Evolutionary conservation across 331 rosid genomes (phyloP).

Genomic region (Prunus yedoensis): DNA sequence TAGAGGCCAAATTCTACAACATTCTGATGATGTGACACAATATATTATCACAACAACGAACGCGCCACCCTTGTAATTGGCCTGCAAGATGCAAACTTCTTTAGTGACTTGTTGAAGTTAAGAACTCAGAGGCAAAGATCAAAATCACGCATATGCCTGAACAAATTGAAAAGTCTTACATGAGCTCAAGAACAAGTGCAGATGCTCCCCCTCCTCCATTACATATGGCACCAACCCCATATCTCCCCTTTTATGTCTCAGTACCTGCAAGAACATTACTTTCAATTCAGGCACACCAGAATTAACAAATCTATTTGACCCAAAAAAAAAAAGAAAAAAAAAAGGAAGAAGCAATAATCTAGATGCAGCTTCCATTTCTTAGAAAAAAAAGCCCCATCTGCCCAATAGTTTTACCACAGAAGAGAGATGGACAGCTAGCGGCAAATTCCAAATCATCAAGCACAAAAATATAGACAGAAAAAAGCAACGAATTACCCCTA

Average conservation of each 20-base stretch:
- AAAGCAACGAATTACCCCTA: constrained; percentile 62
- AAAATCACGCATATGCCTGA: constrained; percentile 2
- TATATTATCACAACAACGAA: constrained; percentile 43
- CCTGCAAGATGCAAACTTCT: constrained; percentile 55
- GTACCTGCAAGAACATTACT: constrained; percentile 55
- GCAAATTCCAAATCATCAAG: neutral
- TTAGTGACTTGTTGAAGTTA: neutral
- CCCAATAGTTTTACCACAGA: neutral
- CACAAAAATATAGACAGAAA: constrained; percentile 3
- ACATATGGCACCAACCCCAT: constrained; percentile 83
- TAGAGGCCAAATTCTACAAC: neutral
- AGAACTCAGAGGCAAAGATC: neutral
- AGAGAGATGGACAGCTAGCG: neutral
- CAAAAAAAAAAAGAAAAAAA: too few relatives aligned
- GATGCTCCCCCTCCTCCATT: constrained; percentile 99
- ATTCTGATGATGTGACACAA: neutral
- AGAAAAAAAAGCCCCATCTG: neutral
- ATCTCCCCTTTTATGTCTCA: constrained; percentile 75
- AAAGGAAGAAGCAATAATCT: neutral
- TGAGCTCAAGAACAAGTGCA: constrained; percentile 79
- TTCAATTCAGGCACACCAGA: constrained; percentile 23
- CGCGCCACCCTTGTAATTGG: constrained; percentile 37
- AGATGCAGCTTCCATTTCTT: constrained; percentile 3
- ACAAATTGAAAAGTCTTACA: constrained; percentile 51
- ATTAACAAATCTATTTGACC: neutral